phyloP scores from a whole-genome alignment of 805 yeast species.

The Cyberlindnera euphorbiiphila region DNA sequence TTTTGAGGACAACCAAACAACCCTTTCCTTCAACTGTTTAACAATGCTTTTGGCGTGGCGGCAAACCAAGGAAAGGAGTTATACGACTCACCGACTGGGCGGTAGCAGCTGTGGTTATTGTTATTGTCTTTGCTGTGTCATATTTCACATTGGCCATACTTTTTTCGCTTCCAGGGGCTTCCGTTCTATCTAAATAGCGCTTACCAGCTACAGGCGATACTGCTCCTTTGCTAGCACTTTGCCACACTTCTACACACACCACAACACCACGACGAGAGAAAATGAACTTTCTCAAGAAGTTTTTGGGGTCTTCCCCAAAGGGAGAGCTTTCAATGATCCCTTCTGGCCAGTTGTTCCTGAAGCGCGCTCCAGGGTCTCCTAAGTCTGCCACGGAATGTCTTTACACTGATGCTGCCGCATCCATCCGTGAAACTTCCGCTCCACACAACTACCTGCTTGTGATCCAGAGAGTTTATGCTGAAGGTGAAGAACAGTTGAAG shows the following conservation, averaged over 20 bases:
- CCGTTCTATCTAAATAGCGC: too few relatives aligned
- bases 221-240: too few relatives aligned
- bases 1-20: slow-evolving; percentile 1
- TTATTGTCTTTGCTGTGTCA: too few relatives aligned
- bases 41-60: too few relatives aligned
- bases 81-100: too few relatives aligned
- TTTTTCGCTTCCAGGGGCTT: too few relatives aligned
- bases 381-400: slow-evolving; percentile 83
- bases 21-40: too few relatives aligned
- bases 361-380: slow-evolving; percentile 75
- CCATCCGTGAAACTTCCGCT: slow-evolving; percentile 63
- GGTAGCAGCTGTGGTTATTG: too few relatives aligned
- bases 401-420: slow-evolving; percentile 74
- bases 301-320: slow-evolving; percentile 51
- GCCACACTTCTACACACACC: too few relatives aligned
- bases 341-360: slow-evolving; percentile 71
- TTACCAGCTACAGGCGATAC: too few relatives aligned
- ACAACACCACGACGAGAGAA: background rate
- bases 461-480: slow-evolving; percentile 64
- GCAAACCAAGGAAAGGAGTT: too few relatives aligned
- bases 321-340: slow-evolving; percentile 69
- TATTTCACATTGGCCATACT: too few relatives aligned
- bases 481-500: slow-evolving; percentile 52
- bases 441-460: slow-evolving; percentile 68
- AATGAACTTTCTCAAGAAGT: slow-evolving; percentile 68